Percentiles rank a stretch among this genome's conserved stretches.
Conservation (phyloP, 1,139 yeast genomes). For the Pichia sp. region DNA sequence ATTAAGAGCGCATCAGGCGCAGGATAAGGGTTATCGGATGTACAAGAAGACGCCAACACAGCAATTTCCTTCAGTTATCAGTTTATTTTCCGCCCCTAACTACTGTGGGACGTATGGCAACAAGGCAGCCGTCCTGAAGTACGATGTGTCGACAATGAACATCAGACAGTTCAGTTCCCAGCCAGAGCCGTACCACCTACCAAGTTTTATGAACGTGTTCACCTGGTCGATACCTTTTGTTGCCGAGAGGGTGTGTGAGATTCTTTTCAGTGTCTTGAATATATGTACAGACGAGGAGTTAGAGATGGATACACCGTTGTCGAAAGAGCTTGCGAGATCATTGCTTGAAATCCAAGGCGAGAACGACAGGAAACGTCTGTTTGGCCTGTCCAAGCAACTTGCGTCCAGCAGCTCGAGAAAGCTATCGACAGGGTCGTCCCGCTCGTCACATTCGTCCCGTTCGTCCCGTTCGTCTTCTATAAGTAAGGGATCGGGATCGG, state of each 20-base stretch:
- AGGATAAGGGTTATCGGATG: constrained; percentile 95
- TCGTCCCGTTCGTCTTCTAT: neutral
- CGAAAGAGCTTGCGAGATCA: constrained; percentile 30
- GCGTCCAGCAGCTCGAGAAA: neutral
- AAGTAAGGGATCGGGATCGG: neutral
- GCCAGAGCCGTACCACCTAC: constrained; percentile 97
- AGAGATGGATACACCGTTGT: constrained; percentile 62
- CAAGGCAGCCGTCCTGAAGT: constrained; percentile 91
- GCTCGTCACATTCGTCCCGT: neutral
- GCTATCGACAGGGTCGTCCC: neutral
- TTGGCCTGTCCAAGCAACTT: neutral
- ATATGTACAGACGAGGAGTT: constrained; percentile 95
- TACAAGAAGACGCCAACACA: constrained; percentile 80
- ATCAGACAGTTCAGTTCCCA: constrained; percentile 89
- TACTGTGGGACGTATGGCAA: constrained; percentile 90
- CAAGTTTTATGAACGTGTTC: constrained; percentile 95
- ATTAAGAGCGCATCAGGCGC: constrained; percentile 96
- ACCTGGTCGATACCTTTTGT: constrained; percentile 98
- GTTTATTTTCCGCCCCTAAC: constrained; percentile 95
- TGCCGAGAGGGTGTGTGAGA: constrained; percentile 94
- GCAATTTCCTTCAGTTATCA: constrained; percentile 90
- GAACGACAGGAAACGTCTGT: constrained; percentile 2
- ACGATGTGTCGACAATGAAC: constrained; percentile 89
- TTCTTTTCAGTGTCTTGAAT: constrained; percentile 84
- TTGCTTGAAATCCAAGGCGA: constrained; percentile 18